Evolutionary conservation across 106 monocot species (phyloP), one percentile per base, ranked within the genome.

Genomic region (Dioscorea zingiberensis): DNA sequence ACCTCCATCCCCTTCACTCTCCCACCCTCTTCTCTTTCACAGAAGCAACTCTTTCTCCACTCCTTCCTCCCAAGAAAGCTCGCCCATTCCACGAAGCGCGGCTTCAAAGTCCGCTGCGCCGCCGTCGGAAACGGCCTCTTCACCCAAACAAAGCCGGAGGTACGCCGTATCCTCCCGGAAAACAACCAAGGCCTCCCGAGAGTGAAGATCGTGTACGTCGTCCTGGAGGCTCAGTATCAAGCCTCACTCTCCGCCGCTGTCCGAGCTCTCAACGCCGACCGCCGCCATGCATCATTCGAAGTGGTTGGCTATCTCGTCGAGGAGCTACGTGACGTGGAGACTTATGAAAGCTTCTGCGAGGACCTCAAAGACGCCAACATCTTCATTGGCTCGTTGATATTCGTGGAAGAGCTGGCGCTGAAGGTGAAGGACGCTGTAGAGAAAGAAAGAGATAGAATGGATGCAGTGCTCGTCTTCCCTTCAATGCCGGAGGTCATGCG

Each of bases 401-500:
- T 90, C 72, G 83, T 90, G 6, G 90, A 90, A 74, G 90, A 90
- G 75, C 80, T 90, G 19, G 90, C 90, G n/a, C 77, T 74, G 48
- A 85, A 86, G 75, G 86, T 90, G 59, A 80, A 81, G 70, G 72
- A 27, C 26, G 90, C 86, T 26, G 90, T 90, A 17, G 86, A 90
- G 80, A 77, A 75, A 75, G 83, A 86, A 63, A 58, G 90, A 29
- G 90, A 90, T 54, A 69, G 86, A 44, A 80, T 90, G 86, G 90
- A 90, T 66, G 90, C 90, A 9, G 90, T 90, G 5, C 80, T 90
- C 19, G 90, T 90, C 28, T 90, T 90, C 75, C 90, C 90, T 4
- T 90, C 90, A 21, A 90, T 90, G 90, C 90, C 90, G 22, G 90
- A 90, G 75, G 90, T 90, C 23, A 90, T 90, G 90, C 58, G 90